Percentiles rank a stretch among this genome's conserved stretches.
Evolutionary conservation across 805 yeast species (phyloP).

Genomic region (Saccharomyces eubayanus): DNA sequence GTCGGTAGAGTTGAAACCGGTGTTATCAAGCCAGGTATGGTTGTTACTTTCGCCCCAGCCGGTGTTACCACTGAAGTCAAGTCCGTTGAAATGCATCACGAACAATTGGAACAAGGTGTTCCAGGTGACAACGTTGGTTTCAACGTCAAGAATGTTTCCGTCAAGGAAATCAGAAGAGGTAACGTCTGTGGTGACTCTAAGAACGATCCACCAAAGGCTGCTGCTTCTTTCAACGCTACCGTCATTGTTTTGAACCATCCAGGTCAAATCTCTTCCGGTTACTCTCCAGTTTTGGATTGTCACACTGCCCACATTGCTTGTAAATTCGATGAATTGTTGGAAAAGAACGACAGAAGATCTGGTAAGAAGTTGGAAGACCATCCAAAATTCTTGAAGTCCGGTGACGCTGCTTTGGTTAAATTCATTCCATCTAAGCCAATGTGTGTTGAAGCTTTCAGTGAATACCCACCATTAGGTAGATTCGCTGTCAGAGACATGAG

Average conservation of each 20-base stretch:
- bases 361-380: slow-evolving; percentile 83
- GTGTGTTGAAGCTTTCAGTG: slow-evolving; percentile 90
- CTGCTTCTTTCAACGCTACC: slow-evolving; percentile 77
- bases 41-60: slow-evolving; percentile 83
- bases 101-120: slow-evolving; percentile 64
- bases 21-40: slow-evolving; percentile 85
- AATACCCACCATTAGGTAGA: slow-evolving; percentile 97
- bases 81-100: slow-evolving; percentile 86
- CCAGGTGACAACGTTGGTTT: slow-evolving; percentile 91
- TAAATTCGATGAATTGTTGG: slow-evolving; percentile 68
- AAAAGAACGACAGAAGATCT: slow-evolving; percentile 87
- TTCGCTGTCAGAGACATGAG: slow-evolving; percentile 99
- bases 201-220: slow-evolving; percentile 79
- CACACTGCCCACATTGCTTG: slow-evolving; percentile 90
- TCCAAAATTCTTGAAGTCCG: slow-evolving; percentile 92
- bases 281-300: slow-evolving; percentile 86
- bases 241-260: slow-evolving; percentile 86
- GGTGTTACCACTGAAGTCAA: slow-evolving; percentile 86
- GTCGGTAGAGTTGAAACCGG: slow-evolving; percentile 94
- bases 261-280: slow-evolving; percentile 85
- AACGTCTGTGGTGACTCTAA: slow-evolving; percentile 87
- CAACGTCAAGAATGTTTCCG: slow-evolving; percentile 87
- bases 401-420: slow-evolving; percentile 92
- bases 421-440: slow-evolving; percentile 84
- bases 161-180: slow-evolving; percentile 86